Evolutionary conservation across 768 basidiomycete genomes (phyloP).

Genomic region (Mycena indigotica): DNA sequence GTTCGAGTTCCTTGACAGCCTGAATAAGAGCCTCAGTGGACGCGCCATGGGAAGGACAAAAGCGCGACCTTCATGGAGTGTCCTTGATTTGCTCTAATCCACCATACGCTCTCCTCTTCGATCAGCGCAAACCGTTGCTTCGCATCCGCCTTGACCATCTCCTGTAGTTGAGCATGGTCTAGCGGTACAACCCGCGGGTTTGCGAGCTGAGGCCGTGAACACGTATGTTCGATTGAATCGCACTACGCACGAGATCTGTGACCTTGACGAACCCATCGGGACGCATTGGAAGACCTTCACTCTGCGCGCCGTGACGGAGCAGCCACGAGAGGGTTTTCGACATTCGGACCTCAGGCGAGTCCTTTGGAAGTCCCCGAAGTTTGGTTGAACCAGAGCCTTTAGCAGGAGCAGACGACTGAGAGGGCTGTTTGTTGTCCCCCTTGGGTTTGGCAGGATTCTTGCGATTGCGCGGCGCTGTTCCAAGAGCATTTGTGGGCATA

Average conservation of each 20-base stretch:
- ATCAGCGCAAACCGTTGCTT: constrained; percentile 68
- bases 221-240: neutral
- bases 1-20: constrained; percentile 64
- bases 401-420: neutral
- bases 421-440: neutral
- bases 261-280: constrained; percentile 86
- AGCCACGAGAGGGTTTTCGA: constrained; percentile 91
- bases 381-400: constrained; percentile 31
- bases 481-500: neutral
- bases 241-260: constrained; percentile 69
- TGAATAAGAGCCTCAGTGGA: constrained; percentile 29
- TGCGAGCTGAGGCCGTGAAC: constrained; percentile 51
- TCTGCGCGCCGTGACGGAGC: constrained; percentile 85
- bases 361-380: constrained; percentile 60
- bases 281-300: constrained; percentile 74
- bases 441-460: constrained; percentile 13
- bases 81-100: constrained; percentile 90
- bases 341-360: constrained; percentile 67
- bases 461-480: constrained; percentile 3
- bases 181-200: constrained; percentile 68
- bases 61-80: constrained; percentile 73
- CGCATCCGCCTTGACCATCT: constrained; percentile 65
- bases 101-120: constrained; percentile 63
- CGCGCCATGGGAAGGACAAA: neutral
- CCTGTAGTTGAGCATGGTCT: constrained; percentile 54